These are phyloP conservation scores for Gnaphalium uliginosum DNA, from an alignment of 129 eudicot species.

Conservation along the genomic window DNA sequence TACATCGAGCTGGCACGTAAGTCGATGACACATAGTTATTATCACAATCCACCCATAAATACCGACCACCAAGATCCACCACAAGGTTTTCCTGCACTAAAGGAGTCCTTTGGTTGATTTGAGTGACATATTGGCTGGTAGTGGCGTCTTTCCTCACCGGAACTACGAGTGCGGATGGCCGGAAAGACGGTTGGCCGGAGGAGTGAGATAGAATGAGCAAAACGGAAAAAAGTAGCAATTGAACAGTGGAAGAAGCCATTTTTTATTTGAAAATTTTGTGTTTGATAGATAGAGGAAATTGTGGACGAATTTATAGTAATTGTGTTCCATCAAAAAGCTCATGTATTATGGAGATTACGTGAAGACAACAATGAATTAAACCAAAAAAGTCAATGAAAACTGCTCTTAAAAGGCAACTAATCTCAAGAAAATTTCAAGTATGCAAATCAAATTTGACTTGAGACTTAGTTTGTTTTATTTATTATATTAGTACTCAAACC, in stretches of 20 bases:
- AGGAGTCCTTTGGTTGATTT: conserved; percentile 55
- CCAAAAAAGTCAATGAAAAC: not conserved
- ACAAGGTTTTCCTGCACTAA: conserved; percentile 42
- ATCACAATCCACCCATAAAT: conserved; percentile 62
- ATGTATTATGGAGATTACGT: conserved; percentile 31
- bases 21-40: conserved; percentile 50
- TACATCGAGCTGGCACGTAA: conserved; percentile 48
- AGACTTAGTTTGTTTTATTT: no score
- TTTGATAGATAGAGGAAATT: conserved; percentile 3
- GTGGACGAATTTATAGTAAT: conserved; percentile 19
- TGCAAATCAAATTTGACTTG: conserved; percentile 29
- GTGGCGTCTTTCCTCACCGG: conserved; percentile 62
- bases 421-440: not conserved
- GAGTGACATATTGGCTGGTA: conserved; percentile 62
- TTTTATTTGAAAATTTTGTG: not conserved
- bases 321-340: conserved; percentile 3
- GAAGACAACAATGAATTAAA: conserved; percentile 25
- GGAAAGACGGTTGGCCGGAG: conserved; percentile 48
- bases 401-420: not conserved
- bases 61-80: conserved; percentile 59
- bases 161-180: conserved; percentile 57
- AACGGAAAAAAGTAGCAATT: conserved; percentile 14
- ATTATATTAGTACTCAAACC: no score
- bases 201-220: conserved; percentile 27
- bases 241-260: conserved; percentile 33